Evolutionary conservation across 2,329 filamentous ascomycete species (phyloP).

Genomic region (Phialemoniopsis sp.): DNA sequence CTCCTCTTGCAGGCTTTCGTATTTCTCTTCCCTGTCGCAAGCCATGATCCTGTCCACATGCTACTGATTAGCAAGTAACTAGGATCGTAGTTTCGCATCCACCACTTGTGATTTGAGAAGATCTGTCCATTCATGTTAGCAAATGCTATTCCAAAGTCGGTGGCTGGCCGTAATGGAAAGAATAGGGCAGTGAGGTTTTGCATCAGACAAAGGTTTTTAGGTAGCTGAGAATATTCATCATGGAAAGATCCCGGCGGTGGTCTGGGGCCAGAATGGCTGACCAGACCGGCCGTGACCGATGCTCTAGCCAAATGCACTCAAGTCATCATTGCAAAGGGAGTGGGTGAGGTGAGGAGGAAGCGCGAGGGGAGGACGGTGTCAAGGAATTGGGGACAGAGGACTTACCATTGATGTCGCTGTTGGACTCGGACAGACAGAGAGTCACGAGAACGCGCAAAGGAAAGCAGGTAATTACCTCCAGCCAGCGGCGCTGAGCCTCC

Average conservation of each 20-base stretch:
- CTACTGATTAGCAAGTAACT: conserved; percentile 2
- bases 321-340: conserved; percentile 78
- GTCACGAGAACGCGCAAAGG: conserved; percentile 1
- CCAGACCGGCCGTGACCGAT: conserved; percentile 63
- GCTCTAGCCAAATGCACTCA: conserved; percentile 99
- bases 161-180: neutral
- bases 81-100: too few species aligned
- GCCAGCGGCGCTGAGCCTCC: conserved; percentile 80
- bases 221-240: conserved; percentile 99
- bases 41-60: conserved; percentile 71
- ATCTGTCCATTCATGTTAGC: conserved; percentile 4
- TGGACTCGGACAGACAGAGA: conserved; percentile 1
- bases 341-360: conserved; percentile 5
- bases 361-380: neutral
- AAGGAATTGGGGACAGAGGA: conserved; percentile 11
- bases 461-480: conserved; percentile 83
- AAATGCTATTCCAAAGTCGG: too few species aligned
- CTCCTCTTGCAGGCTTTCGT: conserved; percentile 73
- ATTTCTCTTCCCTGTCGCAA: conserved; percentile 89
- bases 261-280: conserved; percentile 73
- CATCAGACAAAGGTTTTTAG: conserved; percentile 86
- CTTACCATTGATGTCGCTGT: conserved; percentile 13
- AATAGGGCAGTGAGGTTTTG: conserved; percentile 14
- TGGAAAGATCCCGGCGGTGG: conserved; percentile 63
- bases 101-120: neutral